Percentiles rank a stretch among this genome's conserved stretches.
phyloP scores from a whole-genome alignment of 495 filamentous ascomycete genomes.

The Cudoniella acicularis region DNA sequence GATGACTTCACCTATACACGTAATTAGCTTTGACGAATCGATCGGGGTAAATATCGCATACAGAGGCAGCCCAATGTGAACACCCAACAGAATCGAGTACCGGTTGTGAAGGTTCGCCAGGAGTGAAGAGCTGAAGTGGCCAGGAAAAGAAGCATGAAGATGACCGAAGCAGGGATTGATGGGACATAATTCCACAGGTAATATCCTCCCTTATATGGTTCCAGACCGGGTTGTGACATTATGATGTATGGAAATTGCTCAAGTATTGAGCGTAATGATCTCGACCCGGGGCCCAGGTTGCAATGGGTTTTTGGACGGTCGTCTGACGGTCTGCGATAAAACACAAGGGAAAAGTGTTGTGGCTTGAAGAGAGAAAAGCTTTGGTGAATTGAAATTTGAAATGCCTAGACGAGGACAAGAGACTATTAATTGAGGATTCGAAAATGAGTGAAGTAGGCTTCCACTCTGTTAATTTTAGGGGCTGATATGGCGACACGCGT shows the following conservation, averaged over 20 bases:
- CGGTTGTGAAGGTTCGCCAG: slow-evolving; percentile 40
- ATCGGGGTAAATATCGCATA: slow-evolving; percentile 17
- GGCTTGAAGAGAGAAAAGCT: too few species aligned
- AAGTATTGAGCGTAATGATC: background rate
- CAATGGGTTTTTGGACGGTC: background rate
- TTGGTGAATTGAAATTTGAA: too few species aligned
- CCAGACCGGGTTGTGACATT: background rate
- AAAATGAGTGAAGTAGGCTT: too few species aligned
- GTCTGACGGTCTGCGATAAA: too few species aligned
- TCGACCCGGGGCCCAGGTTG: background rate
- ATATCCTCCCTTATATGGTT: slow-evolving; percentile 14
- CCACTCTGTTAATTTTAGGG: too few species aligned
- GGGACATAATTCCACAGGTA: slow-evolving; percentile 50
- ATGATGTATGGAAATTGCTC: background rate
- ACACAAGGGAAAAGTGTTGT: too few species aligned
- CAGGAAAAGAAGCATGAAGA: slow-evolving; percentile 48
- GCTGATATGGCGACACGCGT: too few species aligned
- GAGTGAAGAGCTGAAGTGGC: slow-evolving; percentile 39
- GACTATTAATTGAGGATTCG: too few species aligned
- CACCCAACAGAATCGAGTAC: slow-evolving; percentile 54
- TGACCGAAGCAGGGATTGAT: slow-evolving; percentile 41
- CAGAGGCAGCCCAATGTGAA: slow-evolving; percentile 51
- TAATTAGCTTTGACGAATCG: background rate
- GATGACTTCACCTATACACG: slow-evolving; percentile 31
- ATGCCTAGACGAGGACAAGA: too few species aligned